phyloP scores from a whole-genome alignment of 2,329 filamentous ascomycete genomes.

The Diaporthe helianthi region DNA sequence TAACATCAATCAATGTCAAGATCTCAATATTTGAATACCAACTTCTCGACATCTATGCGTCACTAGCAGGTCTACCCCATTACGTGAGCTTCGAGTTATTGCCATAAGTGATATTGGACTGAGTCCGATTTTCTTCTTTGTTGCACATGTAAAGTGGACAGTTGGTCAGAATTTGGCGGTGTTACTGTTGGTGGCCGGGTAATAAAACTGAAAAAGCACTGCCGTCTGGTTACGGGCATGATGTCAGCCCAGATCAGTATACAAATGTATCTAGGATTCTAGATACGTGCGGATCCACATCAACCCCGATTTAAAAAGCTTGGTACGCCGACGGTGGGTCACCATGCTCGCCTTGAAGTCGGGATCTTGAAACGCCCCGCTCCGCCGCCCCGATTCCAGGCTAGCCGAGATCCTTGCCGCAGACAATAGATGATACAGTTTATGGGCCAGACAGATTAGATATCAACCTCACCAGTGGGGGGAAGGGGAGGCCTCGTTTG shows the following conservation, averaged over 20 bases:
- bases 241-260: not conserved
- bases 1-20: too few relatives aligned
- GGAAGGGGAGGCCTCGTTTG: not conserved
- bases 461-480: not conserved
- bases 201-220: too few relatives aligned
- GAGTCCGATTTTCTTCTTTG: too few relatives aligned
- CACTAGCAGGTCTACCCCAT: too few relatives aligned
- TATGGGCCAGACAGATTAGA: slow-evolving; percentile 9
- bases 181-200: not conserved
- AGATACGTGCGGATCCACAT: not conserved
- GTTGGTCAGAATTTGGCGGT: not conserved
- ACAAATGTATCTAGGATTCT: too few relatives aligned
- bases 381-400: slow-evolving; percentile 18
- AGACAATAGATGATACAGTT: slow-evolving; percentile 16
- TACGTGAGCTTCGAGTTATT: too few relatives aligned
- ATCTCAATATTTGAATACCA: too few relatives aligned
- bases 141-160: not conserved
- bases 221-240: not conserved
- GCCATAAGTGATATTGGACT: too few relatives aligned
- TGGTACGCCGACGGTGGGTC: slow-evolving; percentile 15
- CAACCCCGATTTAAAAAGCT: slow-evolving; percentile 6
- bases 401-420: slow-evolving; percentile 1
- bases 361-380: slow-evolving; percentile 16
- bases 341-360: not conserved
- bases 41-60: too few relatives aligned